A percentile compares a stretch with the other conserved stretches of the same genome.
phyloP scores from a whole-genome alignment of 768 basidiomycete genomes.

The Psilocybe cyanescens region DNA sequence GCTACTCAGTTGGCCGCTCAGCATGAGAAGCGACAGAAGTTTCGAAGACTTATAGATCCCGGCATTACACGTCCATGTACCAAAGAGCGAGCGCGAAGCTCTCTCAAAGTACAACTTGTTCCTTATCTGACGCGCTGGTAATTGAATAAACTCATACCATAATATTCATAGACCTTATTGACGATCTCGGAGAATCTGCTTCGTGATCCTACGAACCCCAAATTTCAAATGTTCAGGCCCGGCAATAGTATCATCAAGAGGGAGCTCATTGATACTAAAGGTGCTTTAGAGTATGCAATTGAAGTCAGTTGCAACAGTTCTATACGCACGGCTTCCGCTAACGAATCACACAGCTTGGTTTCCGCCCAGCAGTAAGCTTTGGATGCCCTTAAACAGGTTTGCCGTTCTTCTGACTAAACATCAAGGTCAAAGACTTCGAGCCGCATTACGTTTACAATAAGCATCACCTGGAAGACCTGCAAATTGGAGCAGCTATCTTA shows the following conservation, averaged over 20 bases:
- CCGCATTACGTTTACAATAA: constrained; percentile 71
- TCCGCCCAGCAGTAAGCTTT: constrained; percentile 61
- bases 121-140: constrained; percentile 16
- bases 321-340: constrained; percentile 11
- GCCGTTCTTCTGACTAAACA: constrained; percentile 12
- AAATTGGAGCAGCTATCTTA: constrained; percentile 67
- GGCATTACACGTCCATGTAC: constrained; percentile 77
- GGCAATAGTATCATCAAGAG: constrained; percentile 73
- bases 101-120: constrained; percentile 60
- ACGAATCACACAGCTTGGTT: constrained; percentile 60
- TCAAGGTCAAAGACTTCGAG: constrained; percentile 71
- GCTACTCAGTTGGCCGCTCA: constrained; percentile 48
- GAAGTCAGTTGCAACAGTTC: constrained; percentile 52
- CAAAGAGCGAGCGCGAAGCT: constrained; percentile 57
- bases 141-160: constrained; percentile 19
- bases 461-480: constrained; percentile 55
- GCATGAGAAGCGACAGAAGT: constrained; percentile 70
- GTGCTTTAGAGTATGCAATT: constrained; percentile 79
- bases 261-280: constrained; percentile 70
- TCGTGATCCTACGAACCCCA: constrained; percentile 71
- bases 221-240: constrained; percentile 75
- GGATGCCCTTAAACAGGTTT: not conserved
- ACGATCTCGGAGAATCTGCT: constrained; percentile 76
- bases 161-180: constrained; percentile 56
- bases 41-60: constrained; percentile 78